phyloP scores from a whole-genome alignment of 148 eudicot species.

The Chenopodium suecicum region DNA sequence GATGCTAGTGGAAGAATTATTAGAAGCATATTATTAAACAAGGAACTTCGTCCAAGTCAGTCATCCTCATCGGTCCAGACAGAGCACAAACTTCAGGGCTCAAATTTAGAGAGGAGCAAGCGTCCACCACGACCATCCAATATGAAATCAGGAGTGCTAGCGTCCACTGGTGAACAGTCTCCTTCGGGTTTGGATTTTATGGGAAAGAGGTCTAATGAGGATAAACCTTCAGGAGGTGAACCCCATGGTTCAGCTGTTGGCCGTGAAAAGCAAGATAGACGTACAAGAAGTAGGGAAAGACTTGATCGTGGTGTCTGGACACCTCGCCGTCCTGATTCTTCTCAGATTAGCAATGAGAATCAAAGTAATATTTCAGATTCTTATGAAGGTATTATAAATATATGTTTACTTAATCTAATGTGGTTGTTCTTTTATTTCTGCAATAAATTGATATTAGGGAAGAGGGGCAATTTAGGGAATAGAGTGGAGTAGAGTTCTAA shows the following conservation, averaged over 20 bases:
- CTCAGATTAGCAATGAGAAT: slow-evolving; percentile 54
- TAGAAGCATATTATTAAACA: slow-evolving; percentile 72
- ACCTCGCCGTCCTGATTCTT: slow-evolving; percentile 79
- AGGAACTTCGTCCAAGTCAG: slow-evolving; percentile 52
- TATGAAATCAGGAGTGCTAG: slow-evolving; percentile 39
- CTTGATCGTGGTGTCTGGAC: slow-evolving; percentile 95
- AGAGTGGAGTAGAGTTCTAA: too few species aligned
- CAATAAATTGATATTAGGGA: too few species aligned
- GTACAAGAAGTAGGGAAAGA: slow-evolving; percentile 81
- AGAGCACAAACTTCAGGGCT: slow-evolving; percentile 46
- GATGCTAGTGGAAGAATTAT: slow-evolving; percentile 84
- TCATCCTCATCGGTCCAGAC: slow-evolving; percentile 41
- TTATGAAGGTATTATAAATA: slow-evolving; percentile 53
- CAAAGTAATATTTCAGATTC: slow-evolving; percentile 42
- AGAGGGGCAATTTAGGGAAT: too few species aligned
- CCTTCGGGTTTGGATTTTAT: slow-evolving; percentile 31
- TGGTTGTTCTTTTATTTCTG: slow-evolving; percentile 7
- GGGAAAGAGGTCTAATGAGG: slow-evolving; percentile 49
- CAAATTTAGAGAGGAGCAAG: slow-evolving; percentile 62
- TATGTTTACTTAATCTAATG: neutral
- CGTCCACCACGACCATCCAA: slow-evolving; percentile 75
- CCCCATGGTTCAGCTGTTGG: slow-evolving; percentile 35
- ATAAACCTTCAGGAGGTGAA: slow-evolving; percentile 45
- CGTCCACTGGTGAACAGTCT: slow-evolving; percentile 33
- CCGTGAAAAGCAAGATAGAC: slow-evolving; percentile 76